Conservation (phyloP, 192 early-diverging fungal genomes). For the Pilaira anomala region DNA sequence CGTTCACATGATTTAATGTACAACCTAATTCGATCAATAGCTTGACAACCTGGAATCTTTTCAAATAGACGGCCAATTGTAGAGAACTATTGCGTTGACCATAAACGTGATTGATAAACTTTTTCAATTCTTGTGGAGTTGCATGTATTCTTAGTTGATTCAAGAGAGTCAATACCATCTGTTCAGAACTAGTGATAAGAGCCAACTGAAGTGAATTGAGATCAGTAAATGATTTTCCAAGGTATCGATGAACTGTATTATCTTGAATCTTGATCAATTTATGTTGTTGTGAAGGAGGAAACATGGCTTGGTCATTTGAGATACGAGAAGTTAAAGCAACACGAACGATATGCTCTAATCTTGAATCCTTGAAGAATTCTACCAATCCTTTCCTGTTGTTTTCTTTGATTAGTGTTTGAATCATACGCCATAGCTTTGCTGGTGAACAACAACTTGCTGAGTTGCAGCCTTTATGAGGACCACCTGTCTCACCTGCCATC, state of each 20-base stretch:
- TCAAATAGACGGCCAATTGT: slow-evolving; percentile 21
- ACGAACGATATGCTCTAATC: slow-evolving; percentile 17
- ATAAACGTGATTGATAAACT: slow-evolving; percentile 30
- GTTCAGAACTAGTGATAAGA: slow-evolving; percentile 13
- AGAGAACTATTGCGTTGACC: slow-evolving; percentile 24
- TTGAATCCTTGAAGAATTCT: slow-evolving; percentile 8
- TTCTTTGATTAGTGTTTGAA: slow-evolving; percentile 21
- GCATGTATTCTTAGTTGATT: slow-evolving; percentile 5
- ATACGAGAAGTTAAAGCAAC: slow-evolving; percentile 17
- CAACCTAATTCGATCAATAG: slow-evolving; percentile 21
- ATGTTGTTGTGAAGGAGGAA: slow-evolving; percentile 24
- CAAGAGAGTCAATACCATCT: slow-evolving; percentile 11
- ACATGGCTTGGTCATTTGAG: slow-evolving; percentile 17
- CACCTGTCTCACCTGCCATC: neutral
- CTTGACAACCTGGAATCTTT: slow-evolving; percentile 13
- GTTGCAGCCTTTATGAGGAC: slow-evolving; percentile 11
- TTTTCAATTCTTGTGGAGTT: neutral
- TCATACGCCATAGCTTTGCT: slow-evolving; percentile 17
- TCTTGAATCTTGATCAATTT: slow-evolving; percentile 8
- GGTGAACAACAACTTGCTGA: slow-evolving; percentile 16
- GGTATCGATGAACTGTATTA: neutral
- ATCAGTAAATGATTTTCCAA: slow-evolving; percentile 22
- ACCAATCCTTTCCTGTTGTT: slow-evolving; percentile 3
- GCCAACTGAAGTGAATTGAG: slow-evolving; percentile 31
- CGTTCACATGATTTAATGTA: slow-evolving; percentile 7